Base-by-base conservation (phyloP, 1,284 basidiomycete species). In the Irpex sp. region DNA sequence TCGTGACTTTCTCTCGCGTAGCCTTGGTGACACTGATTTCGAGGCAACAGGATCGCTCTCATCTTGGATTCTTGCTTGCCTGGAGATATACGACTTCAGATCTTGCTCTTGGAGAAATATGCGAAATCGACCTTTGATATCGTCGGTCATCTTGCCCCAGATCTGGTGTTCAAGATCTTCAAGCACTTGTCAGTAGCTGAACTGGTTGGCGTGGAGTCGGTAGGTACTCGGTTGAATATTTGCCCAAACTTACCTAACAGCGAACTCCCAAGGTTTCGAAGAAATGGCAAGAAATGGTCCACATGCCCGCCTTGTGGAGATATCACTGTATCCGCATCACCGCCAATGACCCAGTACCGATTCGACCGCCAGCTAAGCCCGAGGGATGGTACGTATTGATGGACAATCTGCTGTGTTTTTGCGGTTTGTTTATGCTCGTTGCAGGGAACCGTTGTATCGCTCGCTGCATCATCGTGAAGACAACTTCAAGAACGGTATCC, bases 381-480 rank as follows among this genome's bases (percentile, higher is more conserved):
- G 85, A 87, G 67, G 90, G 88, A 74, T 94, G 92, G 92, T 90
- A 71, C 61, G 80, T 51, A 9, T 15, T 31, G 5, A 26, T 13
- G 2, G 17, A 8, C 33, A 33, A 51, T 8, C 37, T 9, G 57
- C 17, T 35, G 13, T 31, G 46, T 13, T 37, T 33, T 4, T 47
- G 3, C 31, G 3, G 37, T 39, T 19, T 13, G 5, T 15, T 31
- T 43, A 37, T 60, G 47, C 11, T 57, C 5, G 43, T 46, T 46
- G 26, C 37, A 89, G 91, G 90, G 84, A 92, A 68, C 83, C 86
- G 0, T 76, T 95, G 11, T 96, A 94, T 72, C 86, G 88, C 51
- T 88, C 88, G 3, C 81, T 97, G 5, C 92, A 94, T 71, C 88
- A 92, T 72, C 87, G 94, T 43, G 94, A 97, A 76, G 85, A 86